Conservation (phyloP, 192 early-diverging fungal genomes). For the Coemansia sp. region DNA sequence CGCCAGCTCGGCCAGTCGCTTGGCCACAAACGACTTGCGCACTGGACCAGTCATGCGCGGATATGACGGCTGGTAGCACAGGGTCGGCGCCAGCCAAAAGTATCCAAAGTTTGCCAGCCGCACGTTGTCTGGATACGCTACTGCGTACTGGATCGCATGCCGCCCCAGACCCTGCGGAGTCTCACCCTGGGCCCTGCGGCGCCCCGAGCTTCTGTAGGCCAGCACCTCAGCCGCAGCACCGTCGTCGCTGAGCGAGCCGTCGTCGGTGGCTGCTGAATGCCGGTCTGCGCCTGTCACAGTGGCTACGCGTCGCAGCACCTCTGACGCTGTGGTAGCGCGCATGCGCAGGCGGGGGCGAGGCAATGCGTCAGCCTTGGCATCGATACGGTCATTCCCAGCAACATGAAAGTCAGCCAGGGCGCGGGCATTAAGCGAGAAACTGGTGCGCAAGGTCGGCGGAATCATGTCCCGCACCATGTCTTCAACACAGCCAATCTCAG, state of each 20-base stretch:
- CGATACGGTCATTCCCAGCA: constrained; percentile 39
- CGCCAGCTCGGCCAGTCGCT: constrained; percentile 72
- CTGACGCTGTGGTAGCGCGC: constrained; percentile 22
- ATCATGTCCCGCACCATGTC: constrained; percentile 15
- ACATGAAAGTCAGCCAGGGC: constrained; percentile 27
- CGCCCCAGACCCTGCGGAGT: constrained; percentile 11
- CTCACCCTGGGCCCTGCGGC: not conserved
- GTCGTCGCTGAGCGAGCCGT: constrained; percentile 22
- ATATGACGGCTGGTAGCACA: constrained; percentile 86
- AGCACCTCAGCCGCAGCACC: constrained; percentile 1
- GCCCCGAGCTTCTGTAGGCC: not conserved
- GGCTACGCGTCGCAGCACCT: constrained; percentile 26
- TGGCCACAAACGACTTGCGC: constrained; percentile 71
- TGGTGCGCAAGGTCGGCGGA: constrained; percentile 17
- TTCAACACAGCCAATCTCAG: constrained; percentile 15
- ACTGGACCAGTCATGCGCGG: constrained; percentile 65
- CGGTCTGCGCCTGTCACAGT: constrained; percentile 3
- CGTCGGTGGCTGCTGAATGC: not conserved
- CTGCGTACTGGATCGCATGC: constrained; percentile 51
- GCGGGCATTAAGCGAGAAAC: constrained; percentile 45
- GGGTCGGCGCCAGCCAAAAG: constrained; percentile 78
- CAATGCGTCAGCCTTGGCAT: constrained; percentile 50
- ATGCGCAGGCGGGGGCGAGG: constrained; percentile 30
- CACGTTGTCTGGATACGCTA: constrained; percentile 75
- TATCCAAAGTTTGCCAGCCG: constrained; percentile 62